Percentiles rank a stretch among this genome's conserved stretches.
phyloP scores from a whole-genome alignment of 495 filamentous ascomycete species.

The Hyaloscypha variabilis region DNA sequence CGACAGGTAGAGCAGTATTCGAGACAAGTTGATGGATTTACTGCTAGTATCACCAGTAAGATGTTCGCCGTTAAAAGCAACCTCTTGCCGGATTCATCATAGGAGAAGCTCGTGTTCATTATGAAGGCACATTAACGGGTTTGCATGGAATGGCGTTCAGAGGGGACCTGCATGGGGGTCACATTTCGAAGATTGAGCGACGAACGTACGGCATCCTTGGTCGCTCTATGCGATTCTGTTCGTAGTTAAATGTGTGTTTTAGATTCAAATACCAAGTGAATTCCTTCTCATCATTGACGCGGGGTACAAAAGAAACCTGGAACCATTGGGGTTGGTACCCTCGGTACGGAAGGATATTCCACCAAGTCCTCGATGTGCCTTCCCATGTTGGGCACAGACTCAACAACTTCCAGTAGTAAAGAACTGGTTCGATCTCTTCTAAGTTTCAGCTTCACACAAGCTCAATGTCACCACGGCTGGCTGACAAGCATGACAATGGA shows the following conservation, averaged over 20 bases:
- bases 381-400: neutral
- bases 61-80: constrained; percentile 95
- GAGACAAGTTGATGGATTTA: constrained; percentile 96
- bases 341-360: no score
- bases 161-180: constrained; percentile 9
- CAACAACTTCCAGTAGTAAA: neutral
- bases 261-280: neutral
- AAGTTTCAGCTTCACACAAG: no score
- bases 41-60: constrained; percentile 86
- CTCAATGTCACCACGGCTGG: no score
- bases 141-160: constrained; percentile 33
- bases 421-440: no score
- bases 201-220: constrained; percentile 1
- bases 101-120: constrained; percentile 26
- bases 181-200: constrained; percentile 5
- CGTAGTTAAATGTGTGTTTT: neutral
- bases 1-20: constrained; percentile 98
- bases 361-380: no score
- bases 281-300: neutral
- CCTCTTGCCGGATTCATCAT: constrained; percentile 49
- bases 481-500: no score
- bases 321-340: no score
- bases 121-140: constrained; percentile 13
- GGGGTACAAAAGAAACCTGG: no score
- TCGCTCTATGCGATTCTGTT: constrained; percentile 5